Conservation (phyloP, 495 filamentous ascomycete species). For the Neurospora discreta region DNA sequence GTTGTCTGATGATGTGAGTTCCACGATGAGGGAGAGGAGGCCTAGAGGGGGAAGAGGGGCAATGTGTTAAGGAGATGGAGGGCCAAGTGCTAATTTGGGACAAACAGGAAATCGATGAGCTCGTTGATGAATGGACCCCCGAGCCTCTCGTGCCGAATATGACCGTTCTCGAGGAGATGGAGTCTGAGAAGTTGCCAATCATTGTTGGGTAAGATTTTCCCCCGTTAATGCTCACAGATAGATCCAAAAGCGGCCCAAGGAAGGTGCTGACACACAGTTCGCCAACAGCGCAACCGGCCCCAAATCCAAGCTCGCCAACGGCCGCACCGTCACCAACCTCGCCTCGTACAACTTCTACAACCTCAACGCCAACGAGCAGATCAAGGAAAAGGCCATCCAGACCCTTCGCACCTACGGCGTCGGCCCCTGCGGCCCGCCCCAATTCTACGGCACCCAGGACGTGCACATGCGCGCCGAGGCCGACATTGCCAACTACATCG, state of each 20-base stretch:
- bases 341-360: conserved; percentile 96
- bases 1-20: conserved; percentile 64
- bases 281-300: conserved; percentile 67
- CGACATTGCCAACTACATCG: conserved; percentile 82
- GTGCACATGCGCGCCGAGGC: conserved; percentile 95
- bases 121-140: conserved; percentile 94
- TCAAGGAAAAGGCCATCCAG: conserved; percentile 90
- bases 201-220: conserved; percentile 60
- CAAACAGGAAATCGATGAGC: conserved; percentile 79
- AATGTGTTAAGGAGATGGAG: not conserved
- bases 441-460: conserved; percentile 98
- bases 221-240: not conserved
- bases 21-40: not conserved
- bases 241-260: not conserved
- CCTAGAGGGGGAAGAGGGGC: not conserved
- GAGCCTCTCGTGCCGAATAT: conserved; percentile 74
- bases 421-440: conserved; percentile 88
- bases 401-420: conserved; percentile 92
- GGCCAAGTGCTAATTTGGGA: not conserved
- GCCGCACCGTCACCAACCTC: conserved; percentile 82
- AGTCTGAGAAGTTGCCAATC: conserved; percentile 74
- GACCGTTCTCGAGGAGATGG: conserved; percentile 62
- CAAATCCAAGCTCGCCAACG: conserved; percentile 79
- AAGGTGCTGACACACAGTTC: not conserved
- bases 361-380: conserved; percentile 76